These are phyloP conservation scores for Ceratobasidium sp. DNA, from an alignment of 1,284 basidiomycete genomes.

Conservation along the genomic window DNA sequence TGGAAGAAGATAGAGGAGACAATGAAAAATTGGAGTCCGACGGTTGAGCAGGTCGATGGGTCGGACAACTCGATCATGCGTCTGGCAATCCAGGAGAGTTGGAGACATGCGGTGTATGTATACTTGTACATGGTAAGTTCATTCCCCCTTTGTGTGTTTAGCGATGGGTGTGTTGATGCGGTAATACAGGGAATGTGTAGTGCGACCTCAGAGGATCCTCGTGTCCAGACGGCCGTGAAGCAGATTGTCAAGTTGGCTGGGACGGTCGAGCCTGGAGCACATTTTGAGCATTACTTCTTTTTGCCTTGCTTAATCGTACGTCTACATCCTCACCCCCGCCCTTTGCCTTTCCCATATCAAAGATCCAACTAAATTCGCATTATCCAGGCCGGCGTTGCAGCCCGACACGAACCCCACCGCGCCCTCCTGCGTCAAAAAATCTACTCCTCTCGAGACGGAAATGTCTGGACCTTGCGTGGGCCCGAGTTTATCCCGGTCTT, in stretches of 20 bases:
- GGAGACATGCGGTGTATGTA: background rate
- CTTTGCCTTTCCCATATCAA: background rate
- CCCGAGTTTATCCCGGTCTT: conserved; percentile 8
- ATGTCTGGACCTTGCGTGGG: background rate
- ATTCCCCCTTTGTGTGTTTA: background rate
- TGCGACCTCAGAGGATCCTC: background rate
- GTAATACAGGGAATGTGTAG: conserved; percentile 9
- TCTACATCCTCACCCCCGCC: background rate
- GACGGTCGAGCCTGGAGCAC: background rate
- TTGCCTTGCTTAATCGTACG: conserved; percentile 3
- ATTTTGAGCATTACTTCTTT: background rate
- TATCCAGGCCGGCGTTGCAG: conserved; percentile 17
- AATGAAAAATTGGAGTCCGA: background rate
- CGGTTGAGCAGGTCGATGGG: background rate
- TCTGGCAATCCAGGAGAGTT: conserved; percentile 17
- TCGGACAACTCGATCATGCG: background rate
- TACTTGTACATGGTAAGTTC: conserved; percentile 11
- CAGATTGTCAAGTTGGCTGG: background rate
- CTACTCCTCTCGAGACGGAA: background rate
- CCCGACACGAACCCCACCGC: conserved; percentile 18
- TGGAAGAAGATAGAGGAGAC: background rate
- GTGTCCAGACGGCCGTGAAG: background rate
- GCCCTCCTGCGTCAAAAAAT: conserved; percentile 7
- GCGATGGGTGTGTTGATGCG: background rate
- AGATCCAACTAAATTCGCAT: background rate